Evolutionary conservation across 352 stramenopile species (phyloP).

Genomic region (Phytophthora citrophthora): DNA sequence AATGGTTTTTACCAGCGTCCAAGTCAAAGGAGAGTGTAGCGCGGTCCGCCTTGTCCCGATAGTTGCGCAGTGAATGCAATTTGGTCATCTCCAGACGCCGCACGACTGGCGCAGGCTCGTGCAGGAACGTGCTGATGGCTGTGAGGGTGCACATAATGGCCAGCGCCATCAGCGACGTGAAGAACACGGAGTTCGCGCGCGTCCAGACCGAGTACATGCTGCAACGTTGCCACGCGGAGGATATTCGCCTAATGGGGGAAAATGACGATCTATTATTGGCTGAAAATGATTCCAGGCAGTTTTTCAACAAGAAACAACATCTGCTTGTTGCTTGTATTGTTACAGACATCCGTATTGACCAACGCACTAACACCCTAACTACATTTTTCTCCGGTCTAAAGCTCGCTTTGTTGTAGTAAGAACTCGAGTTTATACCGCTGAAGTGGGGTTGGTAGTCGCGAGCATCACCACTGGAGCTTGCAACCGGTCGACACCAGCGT

Average conservation of each 20-base stretch:
- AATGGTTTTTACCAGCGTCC: conserved; percentile 55
- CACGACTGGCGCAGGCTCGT: conserved; percentile 66
- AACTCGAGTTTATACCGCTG: conserved; percentile 24
- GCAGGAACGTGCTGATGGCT: conserved; percentile 71
- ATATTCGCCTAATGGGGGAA: conserved; percentile 9
- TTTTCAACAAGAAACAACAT: not conserved
- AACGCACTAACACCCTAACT: conserved; percentile 11
- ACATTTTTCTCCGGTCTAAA: conserved; percentile 11
- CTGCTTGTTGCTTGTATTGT: conserved; percentile 18
- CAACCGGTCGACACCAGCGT: conserved; percentile 28
- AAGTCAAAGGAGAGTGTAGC: conserved; percentile 86
- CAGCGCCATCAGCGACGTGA: conserved; percentile 79
- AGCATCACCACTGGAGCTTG: conserved; percentile 26
- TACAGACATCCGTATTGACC: conserved; percentile 16
- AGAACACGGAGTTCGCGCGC: conserved; percentile 84
- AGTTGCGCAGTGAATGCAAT: conserved; percentile 84
- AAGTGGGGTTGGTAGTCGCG: conserved; percentile 19
- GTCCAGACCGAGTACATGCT: conserved; percentile 89
- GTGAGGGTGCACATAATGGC: conserved; percentile 79
- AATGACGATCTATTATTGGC: conserved; percentile 10
- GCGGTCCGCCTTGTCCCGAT: conserved; percentile 80
- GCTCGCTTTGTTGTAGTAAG: conserved; percentile 5
- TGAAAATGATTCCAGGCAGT: conserved; percentile 1
- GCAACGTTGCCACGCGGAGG: conserved; percentile 20
- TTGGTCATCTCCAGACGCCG: conserved; percentile 64